phyloP scores from a whole-genome alignment of 306 rosid species.

The Mimosa pudica region DNA sequence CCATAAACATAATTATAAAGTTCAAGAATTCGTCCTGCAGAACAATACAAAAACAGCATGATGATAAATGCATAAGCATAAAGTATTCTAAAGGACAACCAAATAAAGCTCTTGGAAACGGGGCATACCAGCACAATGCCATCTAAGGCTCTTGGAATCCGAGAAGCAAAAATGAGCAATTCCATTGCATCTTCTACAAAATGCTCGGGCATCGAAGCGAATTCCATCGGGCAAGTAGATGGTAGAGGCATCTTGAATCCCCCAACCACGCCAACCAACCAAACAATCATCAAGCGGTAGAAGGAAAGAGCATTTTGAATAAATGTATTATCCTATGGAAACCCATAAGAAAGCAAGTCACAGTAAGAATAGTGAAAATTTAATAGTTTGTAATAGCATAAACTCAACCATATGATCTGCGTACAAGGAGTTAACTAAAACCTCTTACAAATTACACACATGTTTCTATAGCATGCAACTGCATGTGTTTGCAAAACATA shows the following conservation, averaged over 20 bases:
- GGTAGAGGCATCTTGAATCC: slow-evolving; percentile 98
- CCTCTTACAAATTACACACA: too few species aligned
- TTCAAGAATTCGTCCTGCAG: slow-evolving; percentile 97
- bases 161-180: slow-evolving; percentile 90
- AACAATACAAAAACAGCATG: slow-evolving; percentile 20
- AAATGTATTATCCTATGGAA: slow-evolving; percentile 72
- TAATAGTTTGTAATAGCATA: slow-evolving; percentile 10
- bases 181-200: slow-evolving; percentile 99
- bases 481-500: not conserved
- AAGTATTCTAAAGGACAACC: slow-evolving; percentile 22
- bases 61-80: slow-evolving; percentile 10
- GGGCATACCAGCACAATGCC: slow-evolving; percentile 77
- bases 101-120: slow-evolving; percentile 10
- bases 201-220: slow-evolving; percentile 96
- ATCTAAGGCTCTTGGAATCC: slow-evolving; percentile 96
- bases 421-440: slow-evolving; percentile 11
- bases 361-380: slow-evolving; percentile 29
- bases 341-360: slow-evolving; percentile 29
- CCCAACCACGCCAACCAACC: slow-evolving; percentile 96
- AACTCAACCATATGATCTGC: slow-evolving; percentile 13
- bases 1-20: slow-evolving; percentile 98
- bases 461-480: slow-evolving; percentile 2
- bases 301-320: slow-evolving; percentile 80
- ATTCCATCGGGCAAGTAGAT: slow-evolving; percentile 72
- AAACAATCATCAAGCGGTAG: slow-evolving; percentile 86